phyloP scores from a whole-genome alignment of 2,329 filamentous ascomycete species.

The Cladophialophora exuberans region DNA sequence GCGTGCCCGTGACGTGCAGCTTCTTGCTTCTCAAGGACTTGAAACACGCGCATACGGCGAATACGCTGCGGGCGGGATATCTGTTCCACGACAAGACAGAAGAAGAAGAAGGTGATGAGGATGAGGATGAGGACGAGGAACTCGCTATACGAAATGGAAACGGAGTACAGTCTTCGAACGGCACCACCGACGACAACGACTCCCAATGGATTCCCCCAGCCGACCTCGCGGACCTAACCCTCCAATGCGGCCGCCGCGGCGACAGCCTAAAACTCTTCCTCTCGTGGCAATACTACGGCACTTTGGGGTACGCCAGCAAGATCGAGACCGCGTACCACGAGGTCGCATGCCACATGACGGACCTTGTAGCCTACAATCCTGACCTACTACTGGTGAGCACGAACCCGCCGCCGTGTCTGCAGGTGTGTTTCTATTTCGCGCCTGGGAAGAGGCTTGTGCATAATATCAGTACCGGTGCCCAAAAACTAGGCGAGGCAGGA shows the following conservation, averaged over 20 bases:
- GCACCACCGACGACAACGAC: background rate
- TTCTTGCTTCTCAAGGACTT: conserved; percentile 83
- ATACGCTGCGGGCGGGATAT: conserved; percentile 85
- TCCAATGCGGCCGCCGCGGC: conserved; percentile 87
- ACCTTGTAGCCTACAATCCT: conserved; percentile 56
- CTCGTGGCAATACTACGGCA: conserved; percentile 87
- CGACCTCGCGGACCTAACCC: conserved; percentile 88
- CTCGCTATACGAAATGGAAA: too few species aligned
- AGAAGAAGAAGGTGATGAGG: too few species aligned
- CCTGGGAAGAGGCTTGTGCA: conserved; percentile 57
- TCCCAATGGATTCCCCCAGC: conserved; percentile 63
- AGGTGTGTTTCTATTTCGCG: conserved; percentile 92
- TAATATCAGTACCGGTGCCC: conserved; percentile 30
- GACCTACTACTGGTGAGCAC: conserved; percentile 74
- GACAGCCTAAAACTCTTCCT: conserved; percentile 88
- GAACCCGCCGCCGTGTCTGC: conserved; percentile 82
- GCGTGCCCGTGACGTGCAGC: conserved; percentile 85
- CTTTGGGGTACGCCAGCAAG: conserved; percentile 68
- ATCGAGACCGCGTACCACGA: conserved; percentile 75
- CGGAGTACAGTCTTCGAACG: conserved; percentile 5
- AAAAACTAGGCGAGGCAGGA: conserved; percentile 38
- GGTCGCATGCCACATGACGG: conserved; percentile 70
- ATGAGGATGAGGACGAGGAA: conserved; percentile 42
- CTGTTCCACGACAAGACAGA: conserved; percentile 71
- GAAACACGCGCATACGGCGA: conserved; percentile 75